A percentile compares a stretch with the other conserved stretches of the same genome.
Conservation (phyloP, 2,329 filamentous ascomycete genomes). For the Zarea fungicola region DNA sequence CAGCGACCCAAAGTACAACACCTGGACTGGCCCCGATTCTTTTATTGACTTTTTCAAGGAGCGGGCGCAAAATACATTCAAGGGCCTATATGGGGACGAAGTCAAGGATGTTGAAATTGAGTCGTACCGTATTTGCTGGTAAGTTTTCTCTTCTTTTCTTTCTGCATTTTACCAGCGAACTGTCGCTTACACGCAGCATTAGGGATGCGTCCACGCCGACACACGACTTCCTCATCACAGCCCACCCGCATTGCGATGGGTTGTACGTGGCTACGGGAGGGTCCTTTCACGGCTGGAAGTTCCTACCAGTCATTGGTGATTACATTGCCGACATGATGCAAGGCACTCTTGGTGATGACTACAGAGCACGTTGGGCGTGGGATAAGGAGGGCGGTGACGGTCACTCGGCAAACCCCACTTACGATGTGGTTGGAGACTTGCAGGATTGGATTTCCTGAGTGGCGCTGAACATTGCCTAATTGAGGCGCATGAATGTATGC, state of each 20-base stretch:
- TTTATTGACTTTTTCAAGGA: conserved; percentile 41
- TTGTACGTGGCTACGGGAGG: conserved; percentile 58
- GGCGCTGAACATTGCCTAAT: not conserved
- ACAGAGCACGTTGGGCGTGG: conserved; percentile 41
- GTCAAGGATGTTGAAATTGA: conserved; percentile 35
- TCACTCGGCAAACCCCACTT: conserved; percentile 37
- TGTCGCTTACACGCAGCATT: conserved; percentile 9
- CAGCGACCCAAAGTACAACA: conserved; percentile 35
- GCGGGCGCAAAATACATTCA: conserved; percentile 32
- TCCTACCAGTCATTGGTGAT: conserved; percentile 56
- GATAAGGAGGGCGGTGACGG: conserved; percentile 36
- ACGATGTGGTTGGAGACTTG: conserved; percentile 35
- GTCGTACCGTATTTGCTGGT: conserved; percentile 43
- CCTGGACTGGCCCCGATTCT: conserved; percentile 33
- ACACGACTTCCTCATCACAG: conserved; percentile 57
- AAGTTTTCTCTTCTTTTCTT: conserved; percentile 19
- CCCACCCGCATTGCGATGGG: conserved; percentile 43
- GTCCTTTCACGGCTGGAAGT: conserved; percentile 62
- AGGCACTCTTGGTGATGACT: conserved; percentile 33
- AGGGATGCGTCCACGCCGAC: conserved; percentile 59
- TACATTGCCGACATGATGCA: conserved; percentile 50
- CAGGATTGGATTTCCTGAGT: conserved; percentile 23
- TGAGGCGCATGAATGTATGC: not conserved
- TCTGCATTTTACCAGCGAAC: not conserved
- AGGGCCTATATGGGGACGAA: conserved; percentile 37